Evolutionary conservation across 495 filamentous ascomycete genomes (phyloP), one percentile per base, ranked within the genome.

Genomic region (Xylaria longipes): DNA sequence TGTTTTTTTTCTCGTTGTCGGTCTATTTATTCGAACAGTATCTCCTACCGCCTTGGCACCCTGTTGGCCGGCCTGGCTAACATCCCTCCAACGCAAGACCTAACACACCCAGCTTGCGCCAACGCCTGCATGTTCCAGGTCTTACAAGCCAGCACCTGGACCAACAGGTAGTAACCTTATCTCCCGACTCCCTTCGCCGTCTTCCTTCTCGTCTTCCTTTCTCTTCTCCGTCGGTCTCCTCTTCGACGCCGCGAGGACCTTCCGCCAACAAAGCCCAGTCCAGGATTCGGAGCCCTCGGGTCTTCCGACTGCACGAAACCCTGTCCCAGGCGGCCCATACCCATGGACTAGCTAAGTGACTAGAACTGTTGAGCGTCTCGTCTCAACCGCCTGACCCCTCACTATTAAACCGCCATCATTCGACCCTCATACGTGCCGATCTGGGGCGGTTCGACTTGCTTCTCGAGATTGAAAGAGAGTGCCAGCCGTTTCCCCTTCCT

Each of bases 341-440:
- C 45, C 68, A 64, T 70, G 68, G 58, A 64, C 68, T 70, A 35
- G 68, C 46, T 64, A n/a, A 45, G 46, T 46, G 35, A 56, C 29
- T 61, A 61, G 68, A 62, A n/a, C n/a, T 31, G 12, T n/a, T 9
- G n/a, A 61, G 41, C 41, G 35, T 61, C 67, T 60, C 25, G 57
- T 39, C 31, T 39, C 57, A 64, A 54, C 46, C 46, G 20, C 37
- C 68, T 56, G 35, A 52, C 58, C 58, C 45, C 68, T 64, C 68
- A 62, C 58, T n/a, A 70, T 60, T n/a, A 17, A 52, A 70, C 54
- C 68, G 43, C 43, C 27, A 20, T 70, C 60, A 56, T 41, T 39
- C 58, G 46, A 70, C 58, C 31, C 58, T 70, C 68, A 50, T 70
- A 70, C 60, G 68, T 70, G 58, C 43, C 58, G 58, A 70, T 70